phyloP scores from a whole-genome alignment of 2,329 filamentous ascomycete species.

The Colletotrichum liaoningense region DNA sequence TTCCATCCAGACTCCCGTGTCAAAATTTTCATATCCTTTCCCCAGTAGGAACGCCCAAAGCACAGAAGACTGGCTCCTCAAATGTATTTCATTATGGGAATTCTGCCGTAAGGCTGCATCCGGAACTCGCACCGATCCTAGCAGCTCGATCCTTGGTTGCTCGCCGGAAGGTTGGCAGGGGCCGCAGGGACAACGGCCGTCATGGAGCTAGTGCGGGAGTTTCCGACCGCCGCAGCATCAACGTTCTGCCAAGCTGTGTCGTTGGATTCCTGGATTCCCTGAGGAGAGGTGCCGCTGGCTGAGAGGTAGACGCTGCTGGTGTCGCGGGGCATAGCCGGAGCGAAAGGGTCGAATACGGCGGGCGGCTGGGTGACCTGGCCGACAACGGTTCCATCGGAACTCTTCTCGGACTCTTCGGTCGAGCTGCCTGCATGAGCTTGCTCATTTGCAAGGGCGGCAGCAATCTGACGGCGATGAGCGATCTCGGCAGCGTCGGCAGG shows the following conservation, averaged over 20 bases:
- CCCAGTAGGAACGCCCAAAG: not conserved
- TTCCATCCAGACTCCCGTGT: not conserved
- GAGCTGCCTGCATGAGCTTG: not conserved
- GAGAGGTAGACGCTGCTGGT: not conserved
- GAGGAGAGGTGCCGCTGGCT: not conserved
- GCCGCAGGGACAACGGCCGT: slow-evolving; percentile 5
- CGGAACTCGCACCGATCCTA: not conserved
- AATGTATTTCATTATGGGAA: not conserved
- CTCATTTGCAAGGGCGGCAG: not conserved
- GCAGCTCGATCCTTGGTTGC: not conserved
- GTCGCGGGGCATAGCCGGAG: not conserved
- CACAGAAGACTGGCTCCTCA: not conserved
- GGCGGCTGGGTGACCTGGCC: not conserved
- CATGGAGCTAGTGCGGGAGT: slow-evolving; percentile 11
- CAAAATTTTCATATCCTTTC: not conserved
- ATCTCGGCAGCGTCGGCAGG: slow-evolving; percentile 24
- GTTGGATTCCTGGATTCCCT: not conserved
- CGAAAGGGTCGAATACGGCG: not conserved
- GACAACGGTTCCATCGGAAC: not conserved
- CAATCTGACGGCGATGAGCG: slow-evolving; percentile 11
- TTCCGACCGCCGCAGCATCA: not conserved
- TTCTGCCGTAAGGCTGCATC: not conserved
- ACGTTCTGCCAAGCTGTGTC: slow-evolving; percentile 8
- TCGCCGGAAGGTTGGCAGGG: not conserved
- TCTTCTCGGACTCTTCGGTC: not conserved